Percentiles rank a stretch among this genome's conserved stretches.
phyloP scores from a whole-genome alignment of 306 rosid genomes.

The Luffa acutangula region DNA sequence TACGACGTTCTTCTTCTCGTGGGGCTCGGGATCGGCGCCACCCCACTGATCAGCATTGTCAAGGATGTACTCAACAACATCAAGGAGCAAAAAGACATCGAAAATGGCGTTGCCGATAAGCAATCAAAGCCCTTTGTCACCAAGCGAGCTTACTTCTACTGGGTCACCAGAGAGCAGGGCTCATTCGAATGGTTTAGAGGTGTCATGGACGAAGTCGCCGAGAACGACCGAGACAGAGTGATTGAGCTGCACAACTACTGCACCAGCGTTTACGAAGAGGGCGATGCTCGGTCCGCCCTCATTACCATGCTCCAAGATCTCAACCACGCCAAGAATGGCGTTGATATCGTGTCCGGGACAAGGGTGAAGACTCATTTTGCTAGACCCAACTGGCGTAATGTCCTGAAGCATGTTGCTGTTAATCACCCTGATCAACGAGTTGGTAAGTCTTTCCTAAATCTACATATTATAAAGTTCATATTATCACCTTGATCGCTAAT shows the following conservation, averaged over 20 bases:
- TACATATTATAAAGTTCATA: background rate
- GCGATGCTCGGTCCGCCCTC: slow-evolving; percentile 78
- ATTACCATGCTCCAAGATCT: slow-evolving; percentile 83
- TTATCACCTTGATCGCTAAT: background rate
- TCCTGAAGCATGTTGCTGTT: slow-evolving; percentile 48
- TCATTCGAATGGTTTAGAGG: slow-evolving; percentile 86
- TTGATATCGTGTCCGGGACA: slow-evolving; percentile 73
- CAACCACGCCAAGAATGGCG: slow-evolving; percentile 69
- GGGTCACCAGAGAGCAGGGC: slow-evolving; percentile 94
- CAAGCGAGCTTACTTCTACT: slow-evolving; percentile 70
- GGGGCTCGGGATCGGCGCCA: slow-evolving; percentile 85
- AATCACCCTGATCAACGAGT: slow-evolving; percentile 56
- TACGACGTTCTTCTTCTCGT: slow-evolving; percentile 77
- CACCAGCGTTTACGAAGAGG: slow-evolving; percentile 87
- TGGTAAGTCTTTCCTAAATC: slow-evolving; percentile 35
- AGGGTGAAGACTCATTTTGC: slow-evolving; percentile 81
- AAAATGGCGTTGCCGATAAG: slow-evolving; percentile 32
- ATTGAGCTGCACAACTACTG: slow-evolving; percentile 80
- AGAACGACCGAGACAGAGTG: slow-evolving; percentile 42
- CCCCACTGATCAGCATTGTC: slow-evolving; percentile 73
- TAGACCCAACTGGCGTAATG: slow-evolving; percentile 73
- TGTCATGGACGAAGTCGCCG: slow-evolving; percentile 80
- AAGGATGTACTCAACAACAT: slow-evolving; percentile 77
- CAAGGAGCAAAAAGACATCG: slow-evolving; percentile 43
- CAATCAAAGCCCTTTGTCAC: slow-evolving; percentile 48